Base-by-base conservation (phyloP, 179 eudicot genomes). In the Beta corolliflora region DNA sequence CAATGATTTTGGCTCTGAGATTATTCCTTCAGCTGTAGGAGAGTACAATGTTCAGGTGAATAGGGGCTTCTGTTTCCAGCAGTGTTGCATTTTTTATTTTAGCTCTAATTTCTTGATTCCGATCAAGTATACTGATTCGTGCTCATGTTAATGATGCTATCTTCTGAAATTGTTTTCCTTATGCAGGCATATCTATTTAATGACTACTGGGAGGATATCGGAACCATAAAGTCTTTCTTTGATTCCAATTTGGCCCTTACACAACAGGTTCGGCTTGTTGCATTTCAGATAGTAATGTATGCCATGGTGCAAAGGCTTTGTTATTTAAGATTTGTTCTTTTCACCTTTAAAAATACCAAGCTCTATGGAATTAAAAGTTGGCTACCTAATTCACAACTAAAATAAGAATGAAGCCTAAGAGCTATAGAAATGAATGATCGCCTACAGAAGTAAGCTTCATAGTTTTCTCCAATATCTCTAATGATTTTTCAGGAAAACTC, bases 201-300 rank as follows among this genome's bases (percentile, higher is more conserved):
- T 21, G 99, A 93, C 80, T 95, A 95, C 64, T 95, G 98, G 98
- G 98, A 92, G 75, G 98, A 95, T 71, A 95, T 95, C 21, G 98
- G 99, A 64, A 95, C 98, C 14, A 84, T 95, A 71, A 92, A 86
- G 85, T 92, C 97, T 69, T 95, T 94, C 90, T 94, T 92, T 76
- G 97, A 94, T 88, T 91, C 99, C 69, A 95, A 94, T 84, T 90
- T 95, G 85, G 95, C 99, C 73, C 95, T 94, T 76, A 90, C 98
- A 21, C 88, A 89, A 68, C 94, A 94, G 98, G 98, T 94, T 58
- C 80, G 84, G 68, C 63, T 67, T 53, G 73, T 44, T 12, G 15
- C 12, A 68, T 69, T 63, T 31, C 45, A 41, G n/a, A 53, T 56
- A 15, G 63, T 58, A 15, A 15, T 58, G n/a, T 15, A 56, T 7